Evolutionary conservation across 2,329 filamentous ascomycete species (phyloP), one percentile per base, ranked within the genome.

Genomic region (Trichoderma cornu-damae): DNA sequence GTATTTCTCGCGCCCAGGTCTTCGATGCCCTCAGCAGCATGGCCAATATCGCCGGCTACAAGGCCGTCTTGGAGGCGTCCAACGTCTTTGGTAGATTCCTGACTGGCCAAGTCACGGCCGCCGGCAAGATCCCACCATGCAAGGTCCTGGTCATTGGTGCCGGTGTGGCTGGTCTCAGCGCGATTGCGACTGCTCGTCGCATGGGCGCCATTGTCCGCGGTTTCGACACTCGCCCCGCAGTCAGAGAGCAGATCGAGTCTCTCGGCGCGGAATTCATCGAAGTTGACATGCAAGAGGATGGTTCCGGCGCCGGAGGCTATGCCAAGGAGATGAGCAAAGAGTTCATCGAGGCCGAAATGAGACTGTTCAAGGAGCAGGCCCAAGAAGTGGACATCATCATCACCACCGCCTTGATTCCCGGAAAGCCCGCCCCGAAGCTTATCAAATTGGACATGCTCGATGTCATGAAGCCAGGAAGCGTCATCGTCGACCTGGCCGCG

Each of bases 321-420:
- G 90, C 89, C 53, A 96, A 96, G 68, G 89, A 92, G 68, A 96
- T 96, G 90, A 94, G 89, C 55, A 91, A 93, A 67, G 90, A 93
- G 63, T 96, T 96, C 67, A 90, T 94, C 69, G 89, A 90, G 60
- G 90, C 90, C 5, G 90, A 96, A 70, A 95, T 95, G 90, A 92
- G 89, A 70, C 79, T 96, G 0, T 96, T 96, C 73, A 85, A 89
- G 69, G 88, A 94, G 64, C 91, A 96, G 70, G 89, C 88, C 60
- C 82, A 83, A 59, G 91, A 96, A 37, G 90, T 96, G 51, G 90
- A 96, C 71, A 96, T 96, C 61, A 88, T 96, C 60, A 88, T 96
- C 68, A 96, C 90, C 1, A 96, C 91, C 1, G 91, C 91, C n/a
- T 73, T 96, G 65, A 96, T 96, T 60, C 91, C 91, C 0, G 91